A percentile compares a stretch with the other conserved stretches of the same genome.
Evolutionary conservation across 768 basidiomycete species (phyloP).

Genomic region (Jaapia argillacea): DNA sequence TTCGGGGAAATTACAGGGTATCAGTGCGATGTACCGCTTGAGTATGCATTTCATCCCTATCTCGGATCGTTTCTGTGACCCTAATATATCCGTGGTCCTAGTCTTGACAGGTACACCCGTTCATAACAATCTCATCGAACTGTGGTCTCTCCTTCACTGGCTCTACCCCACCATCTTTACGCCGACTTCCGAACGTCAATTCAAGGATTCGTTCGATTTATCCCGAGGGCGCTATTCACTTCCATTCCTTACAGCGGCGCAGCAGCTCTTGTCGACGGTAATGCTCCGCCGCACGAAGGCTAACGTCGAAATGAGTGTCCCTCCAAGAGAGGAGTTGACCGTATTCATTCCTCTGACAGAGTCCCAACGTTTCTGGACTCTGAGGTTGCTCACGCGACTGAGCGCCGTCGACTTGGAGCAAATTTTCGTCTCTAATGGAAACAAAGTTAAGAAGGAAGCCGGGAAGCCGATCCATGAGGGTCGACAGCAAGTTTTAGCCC

Average conservation of each 20-base stretch:
- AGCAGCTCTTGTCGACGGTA: constrained; percentile 35
- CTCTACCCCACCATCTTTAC: constrained; percentile 47
- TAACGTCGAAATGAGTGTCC: constrained; percentile 36
- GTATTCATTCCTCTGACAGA: constrained; percentile 50
- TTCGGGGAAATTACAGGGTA: constrained; percentile 39
- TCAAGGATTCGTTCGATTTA: constrained; percentile 47
- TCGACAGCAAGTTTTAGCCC: constrained; percentile 27
- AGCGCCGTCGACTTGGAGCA: constrained; percentile 36
- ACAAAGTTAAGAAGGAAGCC: constrained; percentile 7
- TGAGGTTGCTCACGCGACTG: constrained; percentile 41
- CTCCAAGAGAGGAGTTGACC: constrained; percentile 47
- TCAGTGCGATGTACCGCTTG: constrained; percentile 48
- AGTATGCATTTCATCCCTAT: constrained; percentile 26
- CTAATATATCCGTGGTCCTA: too few relatives aligned
- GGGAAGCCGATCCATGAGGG: constrained; percentile 25
- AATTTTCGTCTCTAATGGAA: constrained; percentile 27
- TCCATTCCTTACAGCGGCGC: constrained; percentile 35
- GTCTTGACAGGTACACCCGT: constrained; percentile 70
- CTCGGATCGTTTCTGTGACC: too few relatives aligned
- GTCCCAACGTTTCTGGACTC: constrained; percentile 54
- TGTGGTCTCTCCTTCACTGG: constrained; percentile 48
- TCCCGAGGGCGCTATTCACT: constrained; percentile 38
- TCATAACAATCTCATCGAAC: constrained; percentile 53
- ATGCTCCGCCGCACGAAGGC: constrained; percentile 58
- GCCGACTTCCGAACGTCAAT: constrained; percentile 31